A percentile compares a stretch with the other conserved stretches of the same genome.
These are phyloP conservation scores for Lasiodiplodia hormozganensis DNA, from an alignment of 2,329 filamentous ascomycete species.

Conservation along the genomic window DNA sequence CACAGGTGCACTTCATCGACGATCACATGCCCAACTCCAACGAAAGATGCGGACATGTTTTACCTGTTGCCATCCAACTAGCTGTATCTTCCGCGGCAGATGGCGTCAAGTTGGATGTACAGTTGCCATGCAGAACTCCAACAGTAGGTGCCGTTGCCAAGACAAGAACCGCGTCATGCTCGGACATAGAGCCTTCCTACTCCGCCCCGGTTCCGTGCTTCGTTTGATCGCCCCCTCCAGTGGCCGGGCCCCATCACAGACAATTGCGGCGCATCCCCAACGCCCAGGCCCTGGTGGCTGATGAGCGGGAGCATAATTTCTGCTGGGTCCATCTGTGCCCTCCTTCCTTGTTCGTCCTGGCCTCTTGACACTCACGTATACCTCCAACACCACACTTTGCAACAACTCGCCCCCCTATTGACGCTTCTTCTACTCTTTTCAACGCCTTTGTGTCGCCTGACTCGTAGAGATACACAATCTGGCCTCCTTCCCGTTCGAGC, in stretches of 20 bases:
- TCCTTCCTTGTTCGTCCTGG: neutral
- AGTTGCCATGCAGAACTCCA: neutral
- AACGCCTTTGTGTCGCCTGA: neutral
- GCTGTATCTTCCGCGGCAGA: neutral
- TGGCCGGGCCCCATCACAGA: neutral
- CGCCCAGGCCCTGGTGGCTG: neutral
- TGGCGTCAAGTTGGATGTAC: neutral
- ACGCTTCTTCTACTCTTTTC: neutral
- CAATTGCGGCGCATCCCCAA: constrained; percentile 2
- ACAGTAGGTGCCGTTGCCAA: neutral
- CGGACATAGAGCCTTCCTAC: neutral
- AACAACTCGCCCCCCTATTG: neutral
- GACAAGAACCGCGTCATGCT: constrained; percentile 10
- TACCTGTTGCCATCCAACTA: neutral
- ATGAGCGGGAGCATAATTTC: constrained; percentile 13
- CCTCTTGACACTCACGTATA: neutral
- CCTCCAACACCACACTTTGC: neutral
- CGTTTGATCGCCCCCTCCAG: constrained; percentile 17
- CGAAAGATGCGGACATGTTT: neutral
- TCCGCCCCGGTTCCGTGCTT: constrained; percentile 11
- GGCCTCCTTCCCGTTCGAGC: constrained; percentile 16
- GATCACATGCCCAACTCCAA: constrained; percentile 4
- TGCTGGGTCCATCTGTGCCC: neutral
- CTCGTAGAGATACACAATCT: constrained; percentile 15
- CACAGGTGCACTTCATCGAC: neutral